Base-by-base conservation (phyloP, 2,329 filamentous ascomycete species). In the Fusarium paranaense region DNA sequence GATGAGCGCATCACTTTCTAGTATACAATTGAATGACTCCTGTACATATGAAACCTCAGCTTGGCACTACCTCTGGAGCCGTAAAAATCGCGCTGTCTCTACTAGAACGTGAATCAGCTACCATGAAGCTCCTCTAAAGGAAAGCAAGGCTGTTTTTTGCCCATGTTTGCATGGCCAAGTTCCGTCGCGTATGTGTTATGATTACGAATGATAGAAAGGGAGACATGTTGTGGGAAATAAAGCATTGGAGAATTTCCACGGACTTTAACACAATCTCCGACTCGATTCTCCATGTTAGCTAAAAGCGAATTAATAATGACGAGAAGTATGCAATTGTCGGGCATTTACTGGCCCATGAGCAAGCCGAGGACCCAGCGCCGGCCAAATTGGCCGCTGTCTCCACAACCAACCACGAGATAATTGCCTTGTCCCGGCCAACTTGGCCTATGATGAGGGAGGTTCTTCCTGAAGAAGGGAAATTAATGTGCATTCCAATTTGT, bases 301-400 rank as follows among this genome's bases (percentile, higher is more conserved):
- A 1, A 3, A 10, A 6, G 5, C 4, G 0, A 27, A 18, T 50
- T 54, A 32, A 20, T 33, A 20, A 20, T 54, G 27, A 14, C 11
- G 6, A 13, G 11, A 20, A 52, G 16, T 13, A 30, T 5, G 47
- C 8, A n/a, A 30, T 27, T 52, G 3, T 3, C 7, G 11, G 18
- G 18, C 18, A 9, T 20, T n/a, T 54, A 11, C 27, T 9, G 18
- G 27, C 4, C 6, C 6, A 32, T 20, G 27, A 9, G 11, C 18
- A 33, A 18, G 13, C 3, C 27, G 6, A 20, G 47, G 50, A 33
- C 50, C n/a, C 27, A 30, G 11, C 50, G 10, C 18, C 50, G 50
- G 50, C 50, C 50, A 54, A 33, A 9, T 54, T 54, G 50, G 50
- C 50, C 50, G 50, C 11, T 54, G 50, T 54, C 50, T 20, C 50